Conservation (phyloP, 495 filamentous ascomycete species). For the Talaromyces proteolyticus region DNA sequence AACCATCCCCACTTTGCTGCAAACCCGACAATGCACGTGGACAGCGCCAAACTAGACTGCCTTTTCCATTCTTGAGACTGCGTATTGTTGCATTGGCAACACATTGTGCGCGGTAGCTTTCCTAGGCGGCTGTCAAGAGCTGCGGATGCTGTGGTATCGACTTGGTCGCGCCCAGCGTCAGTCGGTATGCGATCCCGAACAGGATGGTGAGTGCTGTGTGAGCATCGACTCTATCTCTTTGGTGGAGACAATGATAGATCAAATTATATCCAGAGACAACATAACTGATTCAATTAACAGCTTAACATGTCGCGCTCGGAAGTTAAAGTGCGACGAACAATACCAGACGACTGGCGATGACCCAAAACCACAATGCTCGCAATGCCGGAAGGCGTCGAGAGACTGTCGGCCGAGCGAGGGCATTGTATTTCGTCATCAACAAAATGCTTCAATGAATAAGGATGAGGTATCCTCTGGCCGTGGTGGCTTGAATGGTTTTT, state of each 20-base stretch:
- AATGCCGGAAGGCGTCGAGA: conserved; percentile 54
- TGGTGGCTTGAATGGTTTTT: conserved; percentile 54
- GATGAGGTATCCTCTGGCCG: conserved; percentile 30
- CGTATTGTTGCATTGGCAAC: too few relatives aligned
- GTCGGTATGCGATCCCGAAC: conserved; percentile 46
- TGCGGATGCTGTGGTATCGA: conserved; percentile 3
- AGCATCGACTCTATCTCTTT: neutral
- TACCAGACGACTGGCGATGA: conserved; percentile 38
- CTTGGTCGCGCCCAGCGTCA: neutral
- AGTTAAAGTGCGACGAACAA: conserved; percentile 48
- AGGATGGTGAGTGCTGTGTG: conserved; percentile 40
- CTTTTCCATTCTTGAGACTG: too few relatives aligned
- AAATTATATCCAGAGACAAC: too few relatives aligned
- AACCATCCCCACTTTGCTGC: too few relatives aligned
- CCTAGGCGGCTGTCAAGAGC: neutral
- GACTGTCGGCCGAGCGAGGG: conserved; percentile 58
- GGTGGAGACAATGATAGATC: neutral
- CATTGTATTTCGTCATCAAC: conserved; percentile 64
- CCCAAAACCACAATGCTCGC: conserved; percentile 50
- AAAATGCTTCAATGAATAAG: conserved; percentile 67
- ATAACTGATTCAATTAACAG: conserved; percentile 17
- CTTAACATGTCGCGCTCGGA: conserved; percentile 56
- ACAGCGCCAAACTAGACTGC: too few relatives aligned
- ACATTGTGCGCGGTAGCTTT: too few relatives aligned
- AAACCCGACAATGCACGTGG: too few relatives aligned